Conservation (phyloP, 1,139 yeast species). For the Geotrichum aggregatum region DNA sequence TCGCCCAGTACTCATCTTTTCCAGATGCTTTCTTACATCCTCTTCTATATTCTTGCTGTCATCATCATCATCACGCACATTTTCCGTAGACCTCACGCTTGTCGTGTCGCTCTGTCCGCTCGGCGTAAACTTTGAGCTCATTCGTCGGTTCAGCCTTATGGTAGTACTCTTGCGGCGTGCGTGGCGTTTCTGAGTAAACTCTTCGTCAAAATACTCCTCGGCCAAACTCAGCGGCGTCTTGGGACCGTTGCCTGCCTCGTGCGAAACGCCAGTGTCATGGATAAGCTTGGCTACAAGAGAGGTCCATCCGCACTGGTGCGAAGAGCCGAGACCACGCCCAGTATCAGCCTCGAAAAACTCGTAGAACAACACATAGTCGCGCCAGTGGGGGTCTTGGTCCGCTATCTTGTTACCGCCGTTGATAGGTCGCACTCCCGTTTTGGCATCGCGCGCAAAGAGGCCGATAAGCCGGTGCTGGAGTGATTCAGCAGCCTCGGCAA, state of each 20-base stretch:
- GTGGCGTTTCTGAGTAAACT: constrained; percentile 25
- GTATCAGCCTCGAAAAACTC: constrained; percentile 95
- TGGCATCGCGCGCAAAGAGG: constrained; percentile 67
- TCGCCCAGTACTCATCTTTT: neutral
- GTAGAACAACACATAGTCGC: constrained; percentile 73
- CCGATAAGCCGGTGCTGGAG: constrained; percentile 82
- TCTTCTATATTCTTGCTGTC: constrained; percentile 2
- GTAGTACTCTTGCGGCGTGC: constrained; percentile 25
- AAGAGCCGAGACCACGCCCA: constrained; percentile 91
- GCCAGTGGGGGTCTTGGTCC: constrained; percentile 69
- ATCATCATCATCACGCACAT: neutral
- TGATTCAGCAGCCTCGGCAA: constrained; percentile 92
- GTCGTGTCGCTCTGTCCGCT: neutral
- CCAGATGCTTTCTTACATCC: neutral
- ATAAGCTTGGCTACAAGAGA: constrained; percentile 90
- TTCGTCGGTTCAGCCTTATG: constrained; percentile 25
- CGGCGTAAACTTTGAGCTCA: constrained; percentile 11
- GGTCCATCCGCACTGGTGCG: constrained; percentile 98
- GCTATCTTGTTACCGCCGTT: constrained; percentile 61
- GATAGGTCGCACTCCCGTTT: constrained; percentile 68
- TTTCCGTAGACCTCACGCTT: neutral
- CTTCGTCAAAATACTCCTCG: constrained; percentile 41
- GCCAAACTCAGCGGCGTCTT: constrained; percentile 40
- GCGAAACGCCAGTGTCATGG: constrained; percentile 78
- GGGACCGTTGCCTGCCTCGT: constrained; percentile 32